Evolutionary conservation across 169 alveolate genomes (phyloP).

Genomic region (Plasmodium gallinaceum): DNA sequence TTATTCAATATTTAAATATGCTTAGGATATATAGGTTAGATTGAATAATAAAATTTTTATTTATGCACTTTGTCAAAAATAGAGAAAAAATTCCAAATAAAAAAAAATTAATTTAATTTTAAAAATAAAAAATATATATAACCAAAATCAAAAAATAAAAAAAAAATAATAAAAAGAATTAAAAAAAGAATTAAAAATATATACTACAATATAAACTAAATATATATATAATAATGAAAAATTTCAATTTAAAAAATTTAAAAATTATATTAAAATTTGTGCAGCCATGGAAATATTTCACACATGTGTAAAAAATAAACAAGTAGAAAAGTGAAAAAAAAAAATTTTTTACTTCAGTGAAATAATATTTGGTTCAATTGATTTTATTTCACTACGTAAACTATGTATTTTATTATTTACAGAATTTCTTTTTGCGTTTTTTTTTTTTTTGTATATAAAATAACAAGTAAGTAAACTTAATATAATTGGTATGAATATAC

Average conservation of each 20-base stretch:
- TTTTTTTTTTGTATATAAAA: constrained; percentile 26
- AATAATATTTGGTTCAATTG: constrained; percentile 43
- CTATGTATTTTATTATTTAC: constrained; percentile 2
- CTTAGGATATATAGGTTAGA: no score
- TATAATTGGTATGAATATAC: constrained; percentile 59
- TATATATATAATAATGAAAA: not conserved
- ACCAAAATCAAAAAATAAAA: no score
- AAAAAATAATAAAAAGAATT: no score
- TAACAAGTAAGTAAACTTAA: constrained; percentile 50
- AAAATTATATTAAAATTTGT: not conserved
- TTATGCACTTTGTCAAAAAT: no score
- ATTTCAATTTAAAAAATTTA: not conserved
- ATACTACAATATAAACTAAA: no score
- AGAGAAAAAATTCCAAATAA: no score
- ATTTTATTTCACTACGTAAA: not conserved
- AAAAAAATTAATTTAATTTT: no score
- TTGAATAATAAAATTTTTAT: no score
- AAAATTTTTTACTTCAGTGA: constrained; percentile 23
- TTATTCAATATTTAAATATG: no score
- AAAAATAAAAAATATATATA: no score
- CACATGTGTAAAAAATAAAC: not conserved
- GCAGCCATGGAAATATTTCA: no score
- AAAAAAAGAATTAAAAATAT: no score
- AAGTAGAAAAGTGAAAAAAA: constrained; percentile 6
- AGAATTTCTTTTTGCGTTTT: not conserved